Base-by-base conservation (phyloP, 1,284 basidiomycete species). In the Sutorius eximius region DNA sequence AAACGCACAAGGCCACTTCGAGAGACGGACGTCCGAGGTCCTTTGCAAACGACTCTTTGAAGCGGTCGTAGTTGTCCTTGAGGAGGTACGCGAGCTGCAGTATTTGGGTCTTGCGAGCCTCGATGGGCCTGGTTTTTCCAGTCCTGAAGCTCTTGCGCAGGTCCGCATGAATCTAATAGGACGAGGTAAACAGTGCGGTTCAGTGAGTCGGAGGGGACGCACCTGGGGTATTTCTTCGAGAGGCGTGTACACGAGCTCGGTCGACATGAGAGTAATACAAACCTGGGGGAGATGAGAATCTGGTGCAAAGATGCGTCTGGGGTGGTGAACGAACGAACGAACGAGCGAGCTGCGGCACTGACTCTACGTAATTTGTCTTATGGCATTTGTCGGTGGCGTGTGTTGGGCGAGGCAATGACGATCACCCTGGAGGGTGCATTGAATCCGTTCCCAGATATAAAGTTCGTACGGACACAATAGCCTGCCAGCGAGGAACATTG, bases 71-170 rank as follows among this genome's bases (percentile, higher is more conserved):
- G 65, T 90, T 89, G 68, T 90, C 89, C 60, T 86, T 76, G 60
- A 90, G 18, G 59, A 89, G 71, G 63, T 89, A 87, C 9, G 75
- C 80, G 7, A 91, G 77, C 59, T 86, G 80, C 4, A 83, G 76
- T 12, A 91, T 75, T 68, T 88, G 86, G 51, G 82, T 78, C 69
- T 83, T 88, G 62, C 88, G 77, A 62, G 80, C 87, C 15, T 75
- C 77, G 49, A 89, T 73, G 15, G 80, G 72, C 62, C 74, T 82
- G 45, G 82, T 77, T 65, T 83, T 87, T 18, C 87, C 85, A 3
- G 80, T 74, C 41, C 70, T 70, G 69, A 87, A 89, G 1, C 75
- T 77, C 18, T 73, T 71, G 41, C 74, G 75, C 36, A 88, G 70
- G 46, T 76, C 73, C 18, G 71, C 70, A 42, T 82, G 79, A 49